Percentiles rank a stretch among this genome's conserved stretches.
Evolutionary conservation across 352 stramenopile species (phyloP).

Genomic region (Pythium volutum): DNA sequence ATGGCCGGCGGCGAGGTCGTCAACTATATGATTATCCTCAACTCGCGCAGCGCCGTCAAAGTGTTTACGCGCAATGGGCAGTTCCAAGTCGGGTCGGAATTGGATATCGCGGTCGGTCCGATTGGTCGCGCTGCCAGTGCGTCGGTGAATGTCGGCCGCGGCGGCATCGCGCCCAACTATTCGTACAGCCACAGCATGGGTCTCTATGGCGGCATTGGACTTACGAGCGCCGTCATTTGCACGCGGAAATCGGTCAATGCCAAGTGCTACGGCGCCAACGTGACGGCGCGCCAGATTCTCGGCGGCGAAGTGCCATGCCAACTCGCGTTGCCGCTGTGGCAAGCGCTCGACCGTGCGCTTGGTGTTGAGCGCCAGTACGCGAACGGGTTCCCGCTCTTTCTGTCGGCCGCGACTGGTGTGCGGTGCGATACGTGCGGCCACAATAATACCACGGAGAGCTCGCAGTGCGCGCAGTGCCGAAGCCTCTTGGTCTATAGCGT

Average conservation of each 20-base stretch:
- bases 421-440: slow-evolving; percentile 56
- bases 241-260: slow-evolving; percentile 74
- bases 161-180: slow-evolving; percentile 71
- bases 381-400: slow-evolving; percentile 56
- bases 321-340: slow-evolving; percentile 61
- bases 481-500: slow-evolving; percentile 73
- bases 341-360: slow-evolving; percentile 55
- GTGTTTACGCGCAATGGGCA: slow-evolving; percentile 78
- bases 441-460: slow-evolving; percentile 41
- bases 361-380: slow-evolving; percentile 60
- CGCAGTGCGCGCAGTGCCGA: slow-evolving; percentile 49
- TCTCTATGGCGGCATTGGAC: slow-evolving; percentile 67
- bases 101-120: slow-evolving; percentile 67
- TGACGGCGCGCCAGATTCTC: slow-evolving; percentile 65
- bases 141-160: slow-evolving; percentile 53
- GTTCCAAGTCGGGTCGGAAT: slow-evolving; percentile 68
- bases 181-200: slow-evolving; percentile 79
- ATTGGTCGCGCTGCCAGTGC: slow-evolving; percentile 67
- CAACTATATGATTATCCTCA: slow-evolving; percentile 83
- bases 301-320: slow-evolving; percentile 62
- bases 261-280: slow-evolving; percentile 60
- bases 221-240: slow-evolving; percentile 68
- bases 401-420: slow-evolving; percentile 41
- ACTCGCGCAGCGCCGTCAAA: slow-evolving; percentile 68
- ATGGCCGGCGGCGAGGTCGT: slow-evolving; percentile 81